Conservation (phyloP, 2,329 filamentous ascomycete genomes). For the Helotiales sp. region DNA sequence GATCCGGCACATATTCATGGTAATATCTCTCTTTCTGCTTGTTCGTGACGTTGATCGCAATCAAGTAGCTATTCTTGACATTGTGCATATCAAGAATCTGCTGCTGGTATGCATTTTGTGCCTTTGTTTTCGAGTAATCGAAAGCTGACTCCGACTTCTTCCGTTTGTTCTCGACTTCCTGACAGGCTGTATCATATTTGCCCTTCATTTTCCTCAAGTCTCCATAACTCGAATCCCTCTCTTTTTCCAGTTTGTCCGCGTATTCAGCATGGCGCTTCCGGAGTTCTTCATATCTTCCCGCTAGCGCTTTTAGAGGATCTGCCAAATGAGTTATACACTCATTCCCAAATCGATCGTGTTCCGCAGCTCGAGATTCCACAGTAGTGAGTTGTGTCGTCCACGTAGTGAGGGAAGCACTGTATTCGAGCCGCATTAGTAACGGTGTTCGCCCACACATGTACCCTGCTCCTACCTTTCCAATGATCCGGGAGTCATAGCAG, state of each 20-base stretch:
- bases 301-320: constrained; percentile 78
- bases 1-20: constrained; percentile 91
- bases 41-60: constrained; percentile 94
- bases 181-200: constrained; percentile 90
- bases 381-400: constrained; percentile 94
- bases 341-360: constrained; percentile 83
- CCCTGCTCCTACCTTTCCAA: constrained; percentile 68
- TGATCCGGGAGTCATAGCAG: constrained; percentile 89
- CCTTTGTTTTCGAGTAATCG: constrained; percentile 82
- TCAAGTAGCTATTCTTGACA: constrained; percentile 96
- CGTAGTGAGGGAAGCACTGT: constrained; percentile 88
- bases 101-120: constrained; percentile 87
- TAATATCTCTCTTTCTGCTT: constrained; percentile 98
- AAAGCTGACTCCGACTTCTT: constrained; percentile 96
- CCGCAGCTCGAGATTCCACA: constrained; percentile 80
- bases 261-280: constrained; percentile 90
- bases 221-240: constrained; percentile 79
- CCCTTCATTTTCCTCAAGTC: constrained; percentile 88
- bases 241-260: constrained; percentile 83
- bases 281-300: constrained; percentile 80
- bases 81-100: constrained; percentile 96
- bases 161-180: constrained; percentile 89
- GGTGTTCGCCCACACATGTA: constrained; percentile 7
- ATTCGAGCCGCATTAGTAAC: constrained; percentile 30
- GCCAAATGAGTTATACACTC: constrained; percentile 80